Evolutionary conservation across 257 asterid species (phyloP).

Genomic region (Scutellaria minor): DNA sequence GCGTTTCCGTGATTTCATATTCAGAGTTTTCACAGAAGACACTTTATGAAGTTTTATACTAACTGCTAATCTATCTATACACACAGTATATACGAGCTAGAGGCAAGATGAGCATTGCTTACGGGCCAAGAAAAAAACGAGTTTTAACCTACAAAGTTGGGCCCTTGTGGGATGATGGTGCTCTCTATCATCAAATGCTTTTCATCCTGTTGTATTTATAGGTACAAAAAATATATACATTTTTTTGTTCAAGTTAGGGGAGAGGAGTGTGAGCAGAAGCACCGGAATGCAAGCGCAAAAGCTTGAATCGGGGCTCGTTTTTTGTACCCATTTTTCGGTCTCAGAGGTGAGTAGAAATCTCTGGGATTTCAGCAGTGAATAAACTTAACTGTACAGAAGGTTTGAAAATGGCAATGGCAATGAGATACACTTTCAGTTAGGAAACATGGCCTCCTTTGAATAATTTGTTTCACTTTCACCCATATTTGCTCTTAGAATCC

Average conservation of each 20-base stretch:
- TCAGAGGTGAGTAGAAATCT: slow-evolving; percentile 14
- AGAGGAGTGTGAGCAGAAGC: slow-evolving; percentile 37
- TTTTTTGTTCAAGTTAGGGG: slow-evolving; percentile 38
- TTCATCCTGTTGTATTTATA: slow-evolving; percentile 37
- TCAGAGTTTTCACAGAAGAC: slow-evolving; percentile 73
- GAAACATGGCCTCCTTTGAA: slow-evolving; percentile 20
- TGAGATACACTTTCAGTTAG: slow-evolving; percentile 17
- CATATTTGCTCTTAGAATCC: slow-evolving; percentile 1
- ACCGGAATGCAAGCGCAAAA: slow-evolving; percentile 41
- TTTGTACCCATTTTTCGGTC: slow-evolving; percentile 36
- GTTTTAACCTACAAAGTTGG: background rate
- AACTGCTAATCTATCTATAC: background rate
- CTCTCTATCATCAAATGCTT: slow-evolving; percentile 6
- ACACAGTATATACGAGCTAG: slow-evolving; percentile 1
- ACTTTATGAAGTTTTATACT: slow-evolving; percentile 34
- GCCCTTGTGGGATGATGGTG: slow-evolving; percentile 27
- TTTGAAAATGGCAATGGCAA: slow-evolving; percentile 22
- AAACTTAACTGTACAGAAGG: slow-evolving; percentile 38
- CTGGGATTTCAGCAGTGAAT: slow-evolving; percentile 21
- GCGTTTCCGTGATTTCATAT: slow-evolving; percentile 84
- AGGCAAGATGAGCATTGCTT: slow-evolving; percentile 15
- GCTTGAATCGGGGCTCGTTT: slow-evolving; percentile 37
- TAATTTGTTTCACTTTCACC: slow-evolving; percentile 9
- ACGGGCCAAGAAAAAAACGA: slow-evolving; percentile 17
- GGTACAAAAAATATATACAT: slow-evolving; percentile 37